A percentile compares a stretch with the other conserved stretches of the same genome.
Conservation (phyloP, 495 filamentous ascomycete genomes). For the Sporormia fimetaria region DNA sequence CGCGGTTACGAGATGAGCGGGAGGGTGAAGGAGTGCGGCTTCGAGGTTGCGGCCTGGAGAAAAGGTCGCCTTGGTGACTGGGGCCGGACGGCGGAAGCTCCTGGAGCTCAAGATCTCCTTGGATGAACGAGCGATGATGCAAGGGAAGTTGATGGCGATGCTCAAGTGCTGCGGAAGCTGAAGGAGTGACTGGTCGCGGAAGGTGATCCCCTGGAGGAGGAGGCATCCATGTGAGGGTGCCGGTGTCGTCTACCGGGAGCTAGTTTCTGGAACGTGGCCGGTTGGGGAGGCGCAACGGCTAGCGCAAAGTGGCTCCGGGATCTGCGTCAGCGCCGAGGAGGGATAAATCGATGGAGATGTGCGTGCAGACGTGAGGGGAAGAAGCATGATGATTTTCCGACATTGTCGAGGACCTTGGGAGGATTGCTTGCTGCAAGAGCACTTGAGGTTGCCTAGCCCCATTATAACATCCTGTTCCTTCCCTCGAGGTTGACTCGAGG, state of each 20-base stretch:
- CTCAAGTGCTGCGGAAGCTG: conserved; percentile 16
- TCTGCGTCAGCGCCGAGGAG: not conserved
- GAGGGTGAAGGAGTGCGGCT: conserved; percentile 5
- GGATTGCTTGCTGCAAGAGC: too few species aligned
- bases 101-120: conserved; percentile 16
- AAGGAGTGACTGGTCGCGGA: conserved; percentile 15
- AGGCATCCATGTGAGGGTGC: conserved; percentile 31
- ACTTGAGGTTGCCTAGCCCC: too few species aligned
- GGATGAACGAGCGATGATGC: conserved; percentile 11
- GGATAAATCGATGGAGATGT: too few species aligned
- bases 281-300: not conserved
- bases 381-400: too few species aligned
- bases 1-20: conserved; percentile 7
- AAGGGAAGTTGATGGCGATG: conserved; percentile 7
- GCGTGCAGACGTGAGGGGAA: too few species aligned
- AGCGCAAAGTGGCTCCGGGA: not conserved
- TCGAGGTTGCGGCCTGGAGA: conserved; percentile 1
- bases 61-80: not conserved
- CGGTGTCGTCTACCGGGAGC: conserved; percentile 9
- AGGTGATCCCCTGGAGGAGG: conserved; percentile 24
- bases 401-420: too few species aligned
- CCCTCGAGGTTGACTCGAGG: too few species aligned
- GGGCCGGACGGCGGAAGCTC: not conserved
- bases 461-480: too few species aligned
- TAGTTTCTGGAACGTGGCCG: conserved; percentile 22